Evolutionary conservation across 2,329 filamentous ascomycete genomes (phyloP), one percentile per base, ranked within the genome.

Genomic region (Aspergillus brasiliensis): DNA sequence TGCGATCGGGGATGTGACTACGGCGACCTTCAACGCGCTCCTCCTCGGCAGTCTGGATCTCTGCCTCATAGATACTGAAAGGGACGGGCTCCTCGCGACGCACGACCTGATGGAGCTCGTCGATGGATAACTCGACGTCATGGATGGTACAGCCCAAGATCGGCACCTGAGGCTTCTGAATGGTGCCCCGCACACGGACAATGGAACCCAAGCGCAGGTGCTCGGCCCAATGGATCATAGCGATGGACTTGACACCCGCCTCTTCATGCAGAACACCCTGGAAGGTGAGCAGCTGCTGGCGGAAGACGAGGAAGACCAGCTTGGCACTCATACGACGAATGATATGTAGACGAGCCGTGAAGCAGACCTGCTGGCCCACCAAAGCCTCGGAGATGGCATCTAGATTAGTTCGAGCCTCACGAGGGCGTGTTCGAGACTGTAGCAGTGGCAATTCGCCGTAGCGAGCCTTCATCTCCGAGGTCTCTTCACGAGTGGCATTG

Each of bases 211-310:
- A 81, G 57, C 89, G 87, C 48, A 97, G 81, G 72, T 91, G 91
- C 76, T 96, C 91, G 2, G 91, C 91, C 90, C 92, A 96, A 71
- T 91, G 88, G 27, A 97, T 83, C 83, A 97, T 94, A 68, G 90
- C 84, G 59, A 87, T 83, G 1, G 89, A 89, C 10, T 90, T 83
- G 51, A 81, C 80, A 6, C 86, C 84, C 65, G 87, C 80, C 65
- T 84, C 80, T 61, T 82, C 79, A 21, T 86, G 81, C 42, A 97
- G 80, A 2, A 97, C 91, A 62, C 91, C 92, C 75, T 97, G 93
- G 54, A 97, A 86, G 23, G 92, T 95, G 65, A 85, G 83, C 11
- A 90, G 87, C 77, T 93, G 90, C 77, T 97, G 91, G 57, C 93
- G 88, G 71, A 97, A 89, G 60, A 96, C 85, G 46, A 97, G 80